Percentiles rank a stretch among this genome's conserved stretches.
phyloP scores from a whole-genome alignment of 1,284 basidiomycete genomes.

The Malassezia brasiliensis region DNA sequence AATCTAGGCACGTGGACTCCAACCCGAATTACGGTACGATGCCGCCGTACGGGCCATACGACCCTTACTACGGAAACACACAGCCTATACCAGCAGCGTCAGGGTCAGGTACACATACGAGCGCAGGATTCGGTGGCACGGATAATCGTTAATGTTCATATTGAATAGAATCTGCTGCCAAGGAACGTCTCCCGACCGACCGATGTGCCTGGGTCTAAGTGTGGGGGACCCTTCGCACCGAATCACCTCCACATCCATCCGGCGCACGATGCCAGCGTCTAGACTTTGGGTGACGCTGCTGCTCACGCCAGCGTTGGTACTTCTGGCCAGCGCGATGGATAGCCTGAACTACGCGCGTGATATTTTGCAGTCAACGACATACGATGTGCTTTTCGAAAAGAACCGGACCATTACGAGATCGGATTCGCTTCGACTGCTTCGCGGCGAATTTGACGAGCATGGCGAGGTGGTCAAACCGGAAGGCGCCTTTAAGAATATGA shows the following conservation, averaged over 20 bases:
- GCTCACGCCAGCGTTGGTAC: no score
- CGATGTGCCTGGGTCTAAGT: neutral
- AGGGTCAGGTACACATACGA: neutral
- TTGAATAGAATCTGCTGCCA: neutral
- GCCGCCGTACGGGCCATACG: slow-evolving; percentile 5
- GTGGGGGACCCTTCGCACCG: no score
- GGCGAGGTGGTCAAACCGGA: neutral
- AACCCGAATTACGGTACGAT: slow-evolving; percentile 9
- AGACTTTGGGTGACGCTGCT: no score
- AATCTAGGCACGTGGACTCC: neutral
- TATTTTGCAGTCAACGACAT: neutral
- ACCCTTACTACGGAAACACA: slow-evolving; percentile 5
- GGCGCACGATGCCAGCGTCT: neutral
- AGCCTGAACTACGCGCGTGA: neutral
- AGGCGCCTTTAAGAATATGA: neutral
- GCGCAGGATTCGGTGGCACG: slow-evolving; percentile 12
- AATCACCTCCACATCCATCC: neutral
- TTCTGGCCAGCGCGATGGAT: neutral
- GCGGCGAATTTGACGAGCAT: neutral
- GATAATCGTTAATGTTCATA: slow-evolving; percentile 7
- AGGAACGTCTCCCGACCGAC: neutral
- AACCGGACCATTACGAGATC: slow-evolving; percentile 5
- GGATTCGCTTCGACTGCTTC: neutral
- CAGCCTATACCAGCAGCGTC: neutral
- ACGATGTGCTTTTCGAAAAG: slow-evolving; percentile 3